phyloP scores from a whole-genome alignment of 306 rosid genomes.

The Vigna nakashimae region DNA sequence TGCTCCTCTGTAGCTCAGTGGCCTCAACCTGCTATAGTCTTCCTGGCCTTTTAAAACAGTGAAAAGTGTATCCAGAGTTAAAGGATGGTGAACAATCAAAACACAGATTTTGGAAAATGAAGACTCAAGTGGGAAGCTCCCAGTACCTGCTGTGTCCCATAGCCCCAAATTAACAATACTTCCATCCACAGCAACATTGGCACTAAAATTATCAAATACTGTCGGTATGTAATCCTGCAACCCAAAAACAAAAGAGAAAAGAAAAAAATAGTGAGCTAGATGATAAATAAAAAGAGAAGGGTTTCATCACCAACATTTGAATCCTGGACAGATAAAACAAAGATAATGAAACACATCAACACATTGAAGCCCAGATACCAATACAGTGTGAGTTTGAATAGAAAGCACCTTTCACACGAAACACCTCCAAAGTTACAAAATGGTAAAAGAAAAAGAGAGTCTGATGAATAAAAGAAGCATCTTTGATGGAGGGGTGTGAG shows the following conservation, averaged over 20 bases:
- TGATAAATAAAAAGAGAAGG: constrained; percentile 3
- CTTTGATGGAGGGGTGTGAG: constrained; percentile 17
- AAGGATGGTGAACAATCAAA: constrained; percentile 3
- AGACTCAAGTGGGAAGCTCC: constrained; percentile 13
- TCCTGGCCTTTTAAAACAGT: constrained; percentile 78
- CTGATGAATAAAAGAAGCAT: constrained; percentile 9
- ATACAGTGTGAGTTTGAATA: not conserved
- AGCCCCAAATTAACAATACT: constrained; percentile 89
- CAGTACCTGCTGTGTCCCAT: constrained; percentile 98
- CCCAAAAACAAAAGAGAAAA: not conserved
- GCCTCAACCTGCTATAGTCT: constrained; percentile 98
- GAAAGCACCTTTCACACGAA: constrained; percentile 19
- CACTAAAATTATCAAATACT: constrained; percentile 96
- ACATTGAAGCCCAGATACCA: not conserved
- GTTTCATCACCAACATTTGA: constrained; percentile 7
- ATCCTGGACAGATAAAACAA: constrained; percentile 18
- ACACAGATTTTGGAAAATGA: constrained; percentile 21
- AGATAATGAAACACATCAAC: constrained; percentile 6
- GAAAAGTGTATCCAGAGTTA: constrained; percentile 1
- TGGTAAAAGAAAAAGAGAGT: not conserved
- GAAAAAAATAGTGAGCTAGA: constrained; percentile 8
- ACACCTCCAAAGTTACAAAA: constrained; percentile 32
- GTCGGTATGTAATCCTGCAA: constrained; percentile 93
- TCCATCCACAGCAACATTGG: constrained; percentile 97
- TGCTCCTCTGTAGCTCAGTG: constrained; percentile 97